phyloP scores from a whole-genome alignment of 1,139 yeast species.

The Arxiozyma telluris region DNA sequence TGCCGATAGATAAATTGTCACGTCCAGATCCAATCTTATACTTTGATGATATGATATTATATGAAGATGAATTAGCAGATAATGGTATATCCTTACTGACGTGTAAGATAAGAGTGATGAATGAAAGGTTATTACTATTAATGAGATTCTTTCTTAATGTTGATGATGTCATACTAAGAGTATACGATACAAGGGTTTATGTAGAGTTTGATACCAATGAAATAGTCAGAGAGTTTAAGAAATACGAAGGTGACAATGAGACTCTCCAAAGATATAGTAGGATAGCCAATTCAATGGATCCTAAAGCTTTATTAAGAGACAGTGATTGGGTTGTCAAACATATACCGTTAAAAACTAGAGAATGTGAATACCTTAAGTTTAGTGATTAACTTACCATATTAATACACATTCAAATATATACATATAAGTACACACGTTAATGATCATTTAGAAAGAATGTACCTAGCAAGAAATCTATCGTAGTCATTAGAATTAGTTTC shows the following conservation, averaged over 20 bases:
- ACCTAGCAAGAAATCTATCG: constrained; percentile 30
- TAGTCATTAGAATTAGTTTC: constrained; percentile 27
- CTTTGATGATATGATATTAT: constrained; percentile 79
- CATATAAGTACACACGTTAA: not conserved
- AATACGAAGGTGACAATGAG: constrained; percentile 59
- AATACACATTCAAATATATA: constrained; percentile 2
- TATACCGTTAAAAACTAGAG: constrained; percentile 38
- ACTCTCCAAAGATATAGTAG: constrained; percentile 36
- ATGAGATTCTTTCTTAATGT: constrained; percentile 77
- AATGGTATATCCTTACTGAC: constrained; percentile 79
- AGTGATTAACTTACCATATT: not conserved
- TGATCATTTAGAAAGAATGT: constrained; percentile 9
- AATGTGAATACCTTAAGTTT: constrained; percentile 26
- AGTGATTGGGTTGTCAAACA: constrained; percentile 69
- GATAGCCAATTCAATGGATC: constrained; percentile 45
- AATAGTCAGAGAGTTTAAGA: constrained; percentile 69
- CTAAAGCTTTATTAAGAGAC: constrained; percentile 69
- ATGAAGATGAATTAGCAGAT: constrained; percentile 93
- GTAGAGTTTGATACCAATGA: constrained; percentile 62
- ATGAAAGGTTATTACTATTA: constrained; percentile 60
- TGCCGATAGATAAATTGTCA: constrained; percentile 64
- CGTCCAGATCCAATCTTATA: constrained; percentile 79
- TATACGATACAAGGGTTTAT: constrained; percentile 76
- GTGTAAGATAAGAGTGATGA: constrained; percentile 84
- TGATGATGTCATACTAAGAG: constrained; percentile 76